Percentiles rank a stretch among this genome's conserved stretches.
phyloP scores from a whole-genome alignment of 139 green algal genomes.

The Chlorella sp. region DNA sequence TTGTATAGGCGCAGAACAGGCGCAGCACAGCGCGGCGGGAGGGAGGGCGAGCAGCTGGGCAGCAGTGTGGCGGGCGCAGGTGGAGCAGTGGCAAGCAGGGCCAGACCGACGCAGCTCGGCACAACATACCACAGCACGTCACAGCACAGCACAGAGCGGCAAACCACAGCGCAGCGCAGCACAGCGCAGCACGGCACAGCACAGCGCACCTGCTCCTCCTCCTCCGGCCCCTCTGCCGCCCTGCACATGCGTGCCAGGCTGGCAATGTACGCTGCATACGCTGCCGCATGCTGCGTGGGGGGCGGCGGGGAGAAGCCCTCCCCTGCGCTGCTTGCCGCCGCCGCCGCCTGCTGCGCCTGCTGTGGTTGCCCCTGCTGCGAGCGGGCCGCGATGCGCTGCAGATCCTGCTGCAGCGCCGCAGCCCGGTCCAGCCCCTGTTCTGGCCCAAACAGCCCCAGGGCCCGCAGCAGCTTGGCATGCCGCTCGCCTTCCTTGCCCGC shows the following conservation, averaged over 20 bases:
- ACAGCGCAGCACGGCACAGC: too few species aligned
- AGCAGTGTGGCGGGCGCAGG: too few species aligned
- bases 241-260: slow-evolving; percentile 17
- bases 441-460: slow-evolving; percentile 10
- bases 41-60: background rate
- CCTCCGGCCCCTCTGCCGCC: background rate
- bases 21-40: background rate
- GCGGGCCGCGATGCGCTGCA: slow-evolving; percentile 5
- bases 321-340: background rate
- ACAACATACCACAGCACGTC: too few species aligned
- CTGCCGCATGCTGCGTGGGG: slow-evolving; percentile 2
- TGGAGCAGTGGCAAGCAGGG: too few species aligned
- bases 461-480: background rate
- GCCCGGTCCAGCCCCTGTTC: background rate
- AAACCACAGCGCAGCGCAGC: too few species aligned
- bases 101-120: too few species aligned
- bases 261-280: slow-evolving; percentile 23
- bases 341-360: background rate
- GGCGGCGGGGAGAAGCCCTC: background rate
- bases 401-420: background rate
- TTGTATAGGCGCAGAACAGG: background rate
- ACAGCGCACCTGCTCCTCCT: slow-evolving; percentile 4
- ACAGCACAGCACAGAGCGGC: background rate
- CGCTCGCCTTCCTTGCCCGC: background rate
- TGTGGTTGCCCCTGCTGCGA: background rate